Conservation (phyloP, 768 basidiomycete species). For the Porphyrellus cyaneotinctus region DNA sequence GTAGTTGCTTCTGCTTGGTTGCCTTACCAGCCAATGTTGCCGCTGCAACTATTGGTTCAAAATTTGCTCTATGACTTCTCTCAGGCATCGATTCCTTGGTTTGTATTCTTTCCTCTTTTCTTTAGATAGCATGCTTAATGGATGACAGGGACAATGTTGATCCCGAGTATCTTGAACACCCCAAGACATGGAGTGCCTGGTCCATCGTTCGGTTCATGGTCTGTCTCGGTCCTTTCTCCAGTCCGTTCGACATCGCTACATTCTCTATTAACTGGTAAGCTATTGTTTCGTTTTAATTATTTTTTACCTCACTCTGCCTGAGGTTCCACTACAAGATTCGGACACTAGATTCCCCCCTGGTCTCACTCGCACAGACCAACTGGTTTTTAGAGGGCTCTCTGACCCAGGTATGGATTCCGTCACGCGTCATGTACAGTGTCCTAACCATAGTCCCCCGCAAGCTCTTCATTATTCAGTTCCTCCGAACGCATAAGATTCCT, state of each 20-base stretch:
- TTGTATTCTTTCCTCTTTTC: neutral
- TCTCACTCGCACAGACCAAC: slow-evolving; percentile 33
- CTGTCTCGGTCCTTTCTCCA: slow-evolving; percentile 35
- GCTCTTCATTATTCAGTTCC: slow-evolving; percentile 33
- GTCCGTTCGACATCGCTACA: slow-evolving; percentile 33
- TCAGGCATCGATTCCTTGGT: slow-evolving; percentile 36
- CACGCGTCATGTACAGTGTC: neutral
- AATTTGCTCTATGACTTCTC: slow-evolving; percentile 37
- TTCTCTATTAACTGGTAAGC: slow-evolving; percentile 32
- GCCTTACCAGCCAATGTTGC: slow-evolving; percentile 36
- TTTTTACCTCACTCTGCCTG: neutral
- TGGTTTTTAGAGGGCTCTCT: slow-evolving; percentile 36
- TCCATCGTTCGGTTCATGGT: slow-evolving; percentile 37
- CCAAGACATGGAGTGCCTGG: slow-evolving; percentile 31
- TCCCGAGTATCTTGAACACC: slow-evolving; percentile 32
- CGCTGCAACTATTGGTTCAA: slow-evolving; percentile 31
- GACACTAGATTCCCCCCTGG: slow-evolving; percentile 24
- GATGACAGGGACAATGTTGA: slow-evolving; percentile 35
- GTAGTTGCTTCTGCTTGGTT: slow-evolving; percentile 36
- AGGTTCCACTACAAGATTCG: slow-evolving; percentile 33
- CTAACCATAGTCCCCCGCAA: slow-evolving; percentile 10
- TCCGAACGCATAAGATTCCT: slow-evolving; percentile 29
- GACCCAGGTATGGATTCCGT: slow-evolving; percentile 29
- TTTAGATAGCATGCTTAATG: slow-evolving; percentile 5
- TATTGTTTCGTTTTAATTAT: neutral